These are phyloP conservation scores for Oryza punctata DNA, from an alignment of 176 grass and related monocot genomes.

Conservation along the genomic window DNA sequence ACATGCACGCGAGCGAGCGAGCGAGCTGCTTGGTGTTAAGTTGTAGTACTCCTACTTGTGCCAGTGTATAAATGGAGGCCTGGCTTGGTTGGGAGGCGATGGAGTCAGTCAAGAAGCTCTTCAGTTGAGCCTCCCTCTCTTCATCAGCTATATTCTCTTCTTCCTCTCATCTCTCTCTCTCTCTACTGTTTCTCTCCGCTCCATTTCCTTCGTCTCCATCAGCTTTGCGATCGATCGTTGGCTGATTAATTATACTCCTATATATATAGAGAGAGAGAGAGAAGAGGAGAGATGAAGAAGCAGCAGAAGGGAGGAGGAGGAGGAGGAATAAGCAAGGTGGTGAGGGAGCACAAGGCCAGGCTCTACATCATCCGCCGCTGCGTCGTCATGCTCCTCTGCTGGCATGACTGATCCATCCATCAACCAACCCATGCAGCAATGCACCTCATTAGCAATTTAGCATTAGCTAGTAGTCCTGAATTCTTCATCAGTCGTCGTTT, in stretches of 20 bases:
- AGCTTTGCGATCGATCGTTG: background rate
- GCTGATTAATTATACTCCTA: no score
- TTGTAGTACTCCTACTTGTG: background rate
- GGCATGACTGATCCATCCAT: slow-evolving; percentile 19
- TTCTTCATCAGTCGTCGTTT: background rate
- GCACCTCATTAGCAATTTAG: no score
- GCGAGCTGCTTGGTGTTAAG: no score
- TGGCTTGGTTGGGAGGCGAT: background rate
- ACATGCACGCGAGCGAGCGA: no score
- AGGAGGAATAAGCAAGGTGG: slow-evolving; percentile 22
- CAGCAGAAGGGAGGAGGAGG: slow-evolving; percentile 4
- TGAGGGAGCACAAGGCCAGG: slow-evolving; percentile 41
- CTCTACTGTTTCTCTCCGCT: background rate
- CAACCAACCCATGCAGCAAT: no score
- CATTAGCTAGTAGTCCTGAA: background rate
- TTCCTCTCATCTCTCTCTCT: background rate
- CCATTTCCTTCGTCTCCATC: background rate
- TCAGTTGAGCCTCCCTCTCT: background rate
- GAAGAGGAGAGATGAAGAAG: slow-evolving; percentile 6
- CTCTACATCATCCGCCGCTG: slow-evolving; percentile 53
- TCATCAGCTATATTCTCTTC: background rate
- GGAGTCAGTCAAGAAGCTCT: background rate
- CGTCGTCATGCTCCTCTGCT: slow-evolving; percentile 45
- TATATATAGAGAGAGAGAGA: background rate
- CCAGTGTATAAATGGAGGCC: slow-evolving; percentile 21